Evolutionary conservation across 768 basidiomycete genomes (phyloP).

Genomic region (Boletus insuetus): DNA sequence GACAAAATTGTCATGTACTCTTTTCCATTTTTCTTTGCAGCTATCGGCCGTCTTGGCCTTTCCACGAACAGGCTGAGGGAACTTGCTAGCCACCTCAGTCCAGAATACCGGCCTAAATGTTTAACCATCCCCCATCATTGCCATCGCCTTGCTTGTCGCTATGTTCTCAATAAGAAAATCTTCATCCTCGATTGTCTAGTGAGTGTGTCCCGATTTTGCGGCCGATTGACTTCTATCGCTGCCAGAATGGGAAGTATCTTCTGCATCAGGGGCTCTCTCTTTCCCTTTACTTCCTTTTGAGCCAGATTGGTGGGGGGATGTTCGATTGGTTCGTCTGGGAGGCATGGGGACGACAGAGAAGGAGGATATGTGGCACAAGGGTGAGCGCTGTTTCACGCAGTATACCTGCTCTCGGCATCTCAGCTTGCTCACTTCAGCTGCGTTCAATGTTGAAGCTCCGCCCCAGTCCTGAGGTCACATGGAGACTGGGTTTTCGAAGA

Average conservation of each 20-base stretch:
- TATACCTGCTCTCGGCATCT: no score
- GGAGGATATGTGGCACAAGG: no score
- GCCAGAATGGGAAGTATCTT: neutral
- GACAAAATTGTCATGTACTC: neutral
- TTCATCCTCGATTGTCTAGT: neutral
- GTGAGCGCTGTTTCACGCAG: no score
- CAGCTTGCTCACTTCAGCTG: neutral
- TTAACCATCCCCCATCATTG: neutral
- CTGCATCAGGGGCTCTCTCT: neutral
- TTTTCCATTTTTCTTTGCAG: neutral
- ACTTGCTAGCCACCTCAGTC: neutral
- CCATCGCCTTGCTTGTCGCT: neutral
- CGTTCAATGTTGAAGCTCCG: neutral
- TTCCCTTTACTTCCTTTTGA: neutral
- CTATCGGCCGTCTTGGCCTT: neutral
- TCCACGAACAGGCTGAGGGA: neutral
- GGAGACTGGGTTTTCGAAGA: neutral
- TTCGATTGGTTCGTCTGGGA: neutral
- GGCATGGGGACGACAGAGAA: neutral
- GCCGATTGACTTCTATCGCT: neutral
- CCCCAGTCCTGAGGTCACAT: neutral
- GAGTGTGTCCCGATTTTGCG: neutral
- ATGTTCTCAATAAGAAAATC: neutral
- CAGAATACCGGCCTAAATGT: neutral
- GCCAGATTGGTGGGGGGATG: neutral